Base-by-base conservation (phyloP, 805 yeast species). In the Lachancea mirantina region DNA sequence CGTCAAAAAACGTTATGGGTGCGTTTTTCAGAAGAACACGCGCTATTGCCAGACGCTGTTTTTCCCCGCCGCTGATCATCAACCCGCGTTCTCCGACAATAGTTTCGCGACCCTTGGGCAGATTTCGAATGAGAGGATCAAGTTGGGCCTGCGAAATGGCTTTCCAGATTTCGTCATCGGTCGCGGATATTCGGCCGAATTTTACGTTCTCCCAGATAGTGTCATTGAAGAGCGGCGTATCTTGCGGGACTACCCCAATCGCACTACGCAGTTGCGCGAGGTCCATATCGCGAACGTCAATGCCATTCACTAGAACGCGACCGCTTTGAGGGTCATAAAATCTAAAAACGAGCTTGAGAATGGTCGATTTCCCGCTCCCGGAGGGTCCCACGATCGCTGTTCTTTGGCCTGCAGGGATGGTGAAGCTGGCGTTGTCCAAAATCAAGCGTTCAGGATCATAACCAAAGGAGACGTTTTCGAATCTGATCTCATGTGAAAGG, bases 51-150 rank as follows among this genome's bases (percentile, higher is more conserved):
- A 92, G 65, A 41, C 98, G 66, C 60, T 92, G 98, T 55, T 92
- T 88, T 56, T 92, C 98, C 40, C 98, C 98, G n/a, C 98, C 98
- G 16, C 96, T 85, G 28, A 92, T 88, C 98, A 92, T 92, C 71
- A 92, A 70, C n/a, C 98, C 98, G 52, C 94, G 67, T 57, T 92
- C 98, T 30, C 98, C 98, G 11, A 92, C 98, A 37, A 84, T 67
- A 0, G 97, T 92, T 18, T 80, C 65, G 24, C 72, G 64, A 1
- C 96, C 96, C 9, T 83, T 82, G 0, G 98, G 97, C 28, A 92
- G 59, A 26, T 78, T 83, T 5, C 56, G 45, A 10, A 89, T 68
- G 28, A 89, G 62, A 15, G 60, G 55, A 40, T 72, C 72, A 40
- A 89, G 65, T 47, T 82, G 78, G 4, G 95, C 95, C 47, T 74